These are phyloP conservation scores for Persicaria tinctoria DNA, from an alignment of 148 eudicot genomes.

Conservation along the genomic window DNA sequence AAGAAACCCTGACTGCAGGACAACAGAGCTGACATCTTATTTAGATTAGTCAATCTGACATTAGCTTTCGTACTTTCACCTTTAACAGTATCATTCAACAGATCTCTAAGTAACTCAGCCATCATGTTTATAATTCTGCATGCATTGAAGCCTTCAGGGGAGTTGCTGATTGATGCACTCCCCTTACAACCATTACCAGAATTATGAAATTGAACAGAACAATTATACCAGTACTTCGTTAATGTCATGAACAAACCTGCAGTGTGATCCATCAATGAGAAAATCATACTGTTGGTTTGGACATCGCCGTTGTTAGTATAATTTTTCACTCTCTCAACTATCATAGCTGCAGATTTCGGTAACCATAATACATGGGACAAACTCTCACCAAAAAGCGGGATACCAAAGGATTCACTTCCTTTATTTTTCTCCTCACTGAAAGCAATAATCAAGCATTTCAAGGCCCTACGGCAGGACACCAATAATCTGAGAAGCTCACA, in stretches of 20 bases:
- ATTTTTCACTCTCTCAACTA: constrained; percentile 25
- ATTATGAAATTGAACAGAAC: constrained; percentile 21
- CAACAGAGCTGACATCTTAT: constrained; percentile 36
- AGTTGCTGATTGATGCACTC: constrained; percentile 13
- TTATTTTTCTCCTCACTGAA: constrained; percentile 39
- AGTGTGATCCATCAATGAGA: constrained; percentile 78
- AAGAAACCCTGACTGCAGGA: constrained; percentile 66
- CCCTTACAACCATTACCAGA: constrained; percentile 14
- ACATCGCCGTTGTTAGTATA: constrained; percentile 28
- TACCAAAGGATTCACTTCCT: constrained; percentile 24
- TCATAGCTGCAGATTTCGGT: constrained; percentile 46
- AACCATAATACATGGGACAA: constrained; percentile 53
- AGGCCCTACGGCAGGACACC: constrained; percentile 60
- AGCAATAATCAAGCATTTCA: constrained; percentile 41
- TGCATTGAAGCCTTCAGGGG: constrained; percentile 23
- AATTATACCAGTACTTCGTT: constrained; percentile 42
- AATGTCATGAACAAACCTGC: constrained; percentile 49
- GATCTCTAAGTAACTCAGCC: constrained; percentile 44
- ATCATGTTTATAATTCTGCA: constrained; percentile 30
- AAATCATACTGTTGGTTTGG: constrained; percentile 30
- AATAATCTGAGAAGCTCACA: constrained; percentile 48
- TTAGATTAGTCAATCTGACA: constrained; percentile 22
- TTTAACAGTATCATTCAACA: constrained; percentile 21
- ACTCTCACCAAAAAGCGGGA: constrained; percentile 30
- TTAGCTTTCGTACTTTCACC: constrained; percentile 16